Conservation (phyloP, 257 asterid genomes). For the Solanum paucissectum region DNA sequence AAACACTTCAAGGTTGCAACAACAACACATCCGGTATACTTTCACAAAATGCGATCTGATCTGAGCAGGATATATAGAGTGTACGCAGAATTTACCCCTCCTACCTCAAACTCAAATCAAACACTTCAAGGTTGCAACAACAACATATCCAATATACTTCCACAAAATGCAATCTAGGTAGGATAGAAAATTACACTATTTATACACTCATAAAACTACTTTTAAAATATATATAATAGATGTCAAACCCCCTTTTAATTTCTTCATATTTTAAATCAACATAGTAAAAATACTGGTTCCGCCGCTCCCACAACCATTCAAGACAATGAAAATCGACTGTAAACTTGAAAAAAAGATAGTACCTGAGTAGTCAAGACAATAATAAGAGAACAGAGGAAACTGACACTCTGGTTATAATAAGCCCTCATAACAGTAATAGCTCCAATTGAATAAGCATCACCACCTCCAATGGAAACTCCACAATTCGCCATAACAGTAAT, state of each 20-base stretch:
- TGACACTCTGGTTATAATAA: slow-evolving; percentile 73
- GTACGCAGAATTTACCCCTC: neutral
- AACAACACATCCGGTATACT: neutral
- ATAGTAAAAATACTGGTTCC: neutral
- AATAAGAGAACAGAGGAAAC: slow-evolving; percentile 61
- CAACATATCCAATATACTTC: too few species aligned
- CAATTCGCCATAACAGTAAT: slow-evolving; percentile 95
- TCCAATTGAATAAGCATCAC: slow-evolving; percentile 96
- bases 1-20: neutral
- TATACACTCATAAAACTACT: neutral
- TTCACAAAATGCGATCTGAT: neutral
- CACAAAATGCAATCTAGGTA: too few species aligned
- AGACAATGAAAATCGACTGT: neutral
- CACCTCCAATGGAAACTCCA: slow-evolving; percentile 95
- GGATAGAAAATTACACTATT: neutral
- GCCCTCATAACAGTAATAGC: slow-evolving; percentile 98
- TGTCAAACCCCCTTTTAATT: neutral
- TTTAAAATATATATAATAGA: neutral
- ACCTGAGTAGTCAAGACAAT: slow-evolving; percentile 96
- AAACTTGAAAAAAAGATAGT: neutral
- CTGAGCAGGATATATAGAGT: neutral
- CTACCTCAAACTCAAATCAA: neutral
- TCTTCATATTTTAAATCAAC: neutral
- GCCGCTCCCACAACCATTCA: neutral
- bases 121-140: neutral